Percentiles rank a stretch among this genome's conserved stretches.
phyloP scores from a whole-genome alignment of 2,329 filamentous ascomycete species.

The Aureobasidium sp. region DNA sequence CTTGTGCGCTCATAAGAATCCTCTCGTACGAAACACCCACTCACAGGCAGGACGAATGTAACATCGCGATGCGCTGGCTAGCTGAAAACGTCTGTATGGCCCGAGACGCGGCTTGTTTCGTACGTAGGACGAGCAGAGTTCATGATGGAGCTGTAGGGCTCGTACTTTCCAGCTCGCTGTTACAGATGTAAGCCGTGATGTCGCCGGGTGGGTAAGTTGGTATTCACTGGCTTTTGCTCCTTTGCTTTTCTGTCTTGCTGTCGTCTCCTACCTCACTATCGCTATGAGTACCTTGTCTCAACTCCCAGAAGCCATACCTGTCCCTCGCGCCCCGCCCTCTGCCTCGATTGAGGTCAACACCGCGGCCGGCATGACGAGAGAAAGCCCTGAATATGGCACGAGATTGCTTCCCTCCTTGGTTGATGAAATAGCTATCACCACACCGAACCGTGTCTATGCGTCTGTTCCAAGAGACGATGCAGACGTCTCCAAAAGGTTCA shows the following conservation, averaged over 20 bases:
- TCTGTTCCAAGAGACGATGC: constrained; percentile 6
- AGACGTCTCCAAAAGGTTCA: constrained; percentile 6
- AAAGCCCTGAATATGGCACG: neutral
- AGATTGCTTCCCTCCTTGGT: constrained; percentile 8
- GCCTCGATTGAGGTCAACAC: neutral
- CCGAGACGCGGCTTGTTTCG: neutral
- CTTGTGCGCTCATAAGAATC: neutral
- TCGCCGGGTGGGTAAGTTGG: neutral
- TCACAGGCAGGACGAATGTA: neutral
- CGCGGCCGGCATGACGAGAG: neutral
- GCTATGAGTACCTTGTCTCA: neutral
- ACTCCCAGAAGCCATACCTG: neutral
- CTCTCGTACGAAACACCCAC: neutral
- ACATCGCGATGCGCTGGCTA: neutral
- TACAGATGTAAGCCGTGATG: neutral
- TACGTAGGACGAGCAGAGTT: neutral
- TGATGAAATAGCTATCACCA: neutral
- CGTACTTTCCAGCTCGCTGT: neutral
- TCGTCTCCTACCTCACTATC: no score
- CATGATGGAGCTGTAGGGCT: neutral
- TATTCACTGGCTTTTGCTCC: neutral
- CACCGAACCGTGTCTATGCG: constrained; percentile 8
- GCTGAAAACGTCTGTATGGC: neutral
- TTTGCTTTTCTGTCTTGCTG: neutral
- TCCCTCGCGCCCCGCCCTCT: neutral